Base-by-base conservation (phyloP, 2,329 filamentous ascomycete species). In the Daldinia sp. region DNA sequence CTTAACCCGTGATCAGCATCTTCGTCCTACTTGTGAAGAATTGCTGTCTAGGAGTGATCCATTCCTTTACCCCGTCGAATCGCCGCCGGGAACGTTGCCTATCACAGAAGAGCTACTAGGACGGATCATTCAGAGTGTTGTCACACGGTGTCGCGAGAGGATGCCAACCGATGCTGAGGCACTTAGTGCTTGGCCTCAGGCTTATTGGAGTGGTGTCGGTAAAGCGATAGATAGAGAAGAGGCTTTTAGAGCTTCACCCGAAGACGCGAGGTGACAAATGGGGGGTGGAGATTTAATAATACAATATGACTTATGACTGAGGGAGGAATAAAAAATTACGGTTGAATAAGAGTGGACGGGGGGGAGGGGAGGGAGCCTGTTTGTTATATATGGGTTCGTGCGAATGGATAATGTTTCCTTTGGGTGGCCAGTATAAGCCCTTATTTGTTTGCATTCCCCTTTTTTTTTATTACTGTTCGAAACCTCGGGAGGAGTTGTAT, bases 21-120 rank as follows among this genome's bases (percentile, higher is more conserved):
- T 85, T 72, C 82, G 89, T 1, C 88, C 88, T 2, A 88, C 88
- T 0, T 89, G 87, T 69, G 83, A 83, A 19, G 85, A 90, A 70
- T 78, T 91, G 15, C 77, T 91, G 0, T 77, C 82, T 32, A 79
- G 83, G 10, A 79, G 80, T 1, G 88, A 91, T 68, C 82, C 86
- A 3, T 90, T 90, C 72, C 73, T 91, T 34, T 87, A 89, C 69
- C 89, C 89, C 0, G 79, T 80, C 30, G 86, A 88, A 71, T 77
- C 84, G 6, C 78, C 80, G 43, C 83, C 84, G 11, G 81, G 81
- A 63, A 80, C 84, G 9, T 75, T 89, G 13, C 86, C 87, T 3
- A 82, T 90, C 54, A 85, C 85, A 15, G 85, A 89, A 72, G 87
- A 89, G 69, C 76, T 89, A 52, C 80, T 90, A 27, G 82, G 82